phyloP scores from a whole-genome alignment of 176 grass and related monocot genomes.

The Oryza coarctata region DNA sequence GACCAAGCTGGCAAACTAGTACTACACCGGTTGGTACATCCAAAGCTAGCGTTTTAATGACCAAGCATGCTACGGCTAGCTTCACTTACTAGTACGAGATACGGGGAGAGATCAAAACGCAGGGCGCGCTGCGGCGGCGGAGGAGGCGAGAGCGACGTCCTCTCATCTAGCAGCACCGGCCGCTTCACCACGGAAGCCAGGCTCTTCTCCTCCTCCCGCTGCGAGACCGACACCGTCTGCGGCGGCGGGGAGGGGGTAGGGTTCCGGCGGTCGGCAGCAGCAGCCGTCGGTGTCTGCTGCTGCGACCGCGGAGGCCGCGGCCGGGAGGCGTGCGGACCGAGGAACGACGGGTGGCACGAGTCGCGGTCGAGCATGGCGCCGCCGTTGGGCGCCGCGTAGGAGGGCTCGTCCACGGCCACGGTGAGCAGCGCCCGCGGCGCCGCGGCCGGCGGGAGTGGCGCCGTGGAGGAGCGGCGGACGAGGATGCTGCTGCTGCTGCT shows the following conservation, averaged over 20 bases:
- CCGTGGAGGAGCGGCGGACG: slow-evolving; percentile 42
- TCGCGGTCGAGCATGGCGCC: slow-evolving; percentile 69
- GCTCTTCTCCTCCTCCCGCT: slow-evolving; percentile 56
- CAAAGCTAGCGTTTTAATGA: slow-evolving; percentile 31
- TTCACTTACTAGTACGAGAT: slow-evolving; percentile 68
- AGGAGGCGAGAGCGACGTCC: slow-evolving; percentile 34
- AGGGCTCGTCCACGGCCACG: slow-evolving; percentile 65
- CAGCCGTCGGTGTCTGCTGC: slow-evolving; percentile 27
- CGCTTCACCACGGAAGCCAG: slow-evolving; percentile 45
- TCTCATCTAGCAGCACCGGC: slow-evolving; percentile 39
- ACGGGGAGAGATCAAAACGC: slow-evolving; percentile 66
- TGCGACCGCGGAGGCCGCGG: slow-evolving; percentile 40
- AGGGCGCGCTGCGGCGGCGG: slow-evolving; percentile 4
- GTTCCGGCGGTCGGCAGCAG: slow-evolving; percentile 15
- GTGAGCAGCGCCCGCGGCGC: slow-evolving; percentile 43
- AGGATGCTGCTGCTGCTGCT: not conserved
- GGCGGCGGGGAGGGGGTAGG: slow-evolving; percentile 25
- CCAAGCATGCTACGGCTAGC: not conserved
- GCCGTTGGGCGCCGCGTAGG: slow-evolving; percentile 48
- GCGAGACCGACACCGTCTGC: slow-evolving; percentile 24
- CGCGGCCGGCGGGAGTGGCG: slow-evolving; percentile 21
- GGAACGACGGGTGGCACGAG: slow-evolving; percentile 85
- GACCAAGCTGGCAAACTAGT: slow-evolving; percentile 19
- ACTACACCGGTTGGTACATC: not conserved
- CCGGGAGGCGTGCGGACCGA: slow-evolving; percentile 61